Evolutionary conservation across 129 eudicot species (phyloP), one percentile per base, ranked within the genome.

Genomic region (Ambrosia trifida): DNA sequence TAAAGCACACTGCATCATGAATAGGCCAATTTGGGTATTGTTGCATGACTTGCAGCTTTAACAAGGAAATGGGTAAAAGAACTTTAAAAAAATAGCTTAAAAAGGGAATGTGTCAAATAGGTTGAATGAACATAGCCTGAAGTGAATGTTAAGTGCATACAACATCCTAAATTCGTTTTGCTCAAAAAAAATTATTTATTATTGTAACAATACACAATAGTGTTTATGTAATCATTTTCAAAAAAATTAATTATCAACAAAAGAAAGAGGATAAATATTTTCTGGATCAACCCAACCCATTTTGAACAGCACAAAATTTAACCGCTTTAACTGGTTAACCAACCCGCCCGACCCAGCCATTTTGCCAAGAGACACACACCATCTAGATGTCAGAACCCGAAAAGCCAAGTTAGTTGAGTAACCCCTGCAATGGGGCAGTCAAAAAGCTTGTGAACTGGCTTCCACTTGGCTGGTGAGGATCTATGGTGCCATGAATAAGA

Each of bases 341-440:
- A 11, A 38, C 12, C 31, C 19, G 20, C 66, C 19, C 24, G 28
- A 41, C 54, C 17, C 40, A 8, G 31, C 18, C 74, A 53, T 31
- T 45, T 44, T 59, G 17, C 19, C 69, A 60, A 69, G 19, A 51
- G 65, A 41, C 18, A 31, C 60, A 8, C 18, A 94, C 97, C 93
- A 58, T 86, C 38, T 85, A 90, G 76, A 85, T 57, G 66, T 87
- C 96, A 66, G 95, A 79, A 66, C 89, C 90, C 7, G 87, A 75
- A 73, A 87, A 76, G 66, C 97, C 99, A 41, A 94, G 82, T 65
- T 90, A 61, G 36, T 79, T 79, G 53, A 87, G 82, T 61, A 94
- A 94, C 66, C 97, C 89, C 81, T 87, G 99, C 75, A 94, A 63
- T 69, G 99, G 97, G 81, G 94, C 83, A 17, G 96, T 82, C 63